These are phyloP conservation scores for Nosema bombycis DNA, from an alignment of 371 early-diverging fungal species.

Conservation along the genomic window DNA sequence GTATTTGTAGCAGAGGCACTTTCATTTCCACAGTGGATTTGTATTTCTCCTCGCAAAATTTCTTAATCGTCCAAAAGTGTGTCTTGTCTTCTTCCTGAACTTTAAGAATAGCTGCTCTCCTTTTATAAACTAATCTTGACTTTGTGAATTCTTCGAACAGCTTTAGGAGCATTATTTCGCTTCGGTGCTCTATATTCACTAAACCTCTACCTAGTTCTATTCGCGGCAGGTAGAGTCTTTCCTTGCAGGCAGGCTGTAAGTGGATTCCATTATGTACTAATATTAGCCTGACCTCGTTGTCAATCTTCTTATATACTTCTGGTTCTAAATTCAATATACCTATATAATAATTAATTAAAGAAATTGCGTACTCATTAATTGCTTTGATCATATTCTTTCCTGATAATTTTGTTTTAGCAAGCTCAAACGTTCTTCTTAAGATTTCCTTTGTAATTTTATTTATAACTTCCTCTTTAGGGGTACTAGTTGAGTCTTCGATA, in stretches of 20 bases:
- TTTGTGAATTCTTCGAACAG: not conserved
- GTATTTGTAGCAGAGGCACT: not conserved
- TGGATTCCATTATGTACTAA: conserved; percentile 3
- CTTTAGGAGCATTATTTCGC: not conserved
- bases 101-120: not conserved
- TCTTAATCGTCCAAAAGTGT: not conserved
- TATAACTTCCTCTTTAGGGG: not conserved
- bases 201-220: not conserved
- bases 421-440: not conserved
- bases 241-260: not conserved
- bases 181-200: not conserved
- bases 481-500: not conserved
- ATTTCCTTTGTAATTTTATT: not conserved
- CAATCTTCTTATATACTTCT: not conserved
- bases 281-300: not conserved
- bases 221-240: not conserved
- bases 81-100: no score
- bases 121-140: not conserved
- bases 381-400: not conserved
- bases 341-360: not conserved
- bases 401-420: not conserved
- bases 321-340: not conserved
- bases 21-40: not conserved
- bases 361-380: not conserved
- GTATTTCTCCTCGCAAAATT: not conserved